A percentile compares a stretch with the other conserved stretches of the same genome.
Conservation (phyloP, 2,329 filamentous ascomycete genomes). For the Catunica adiposa region DNA sequence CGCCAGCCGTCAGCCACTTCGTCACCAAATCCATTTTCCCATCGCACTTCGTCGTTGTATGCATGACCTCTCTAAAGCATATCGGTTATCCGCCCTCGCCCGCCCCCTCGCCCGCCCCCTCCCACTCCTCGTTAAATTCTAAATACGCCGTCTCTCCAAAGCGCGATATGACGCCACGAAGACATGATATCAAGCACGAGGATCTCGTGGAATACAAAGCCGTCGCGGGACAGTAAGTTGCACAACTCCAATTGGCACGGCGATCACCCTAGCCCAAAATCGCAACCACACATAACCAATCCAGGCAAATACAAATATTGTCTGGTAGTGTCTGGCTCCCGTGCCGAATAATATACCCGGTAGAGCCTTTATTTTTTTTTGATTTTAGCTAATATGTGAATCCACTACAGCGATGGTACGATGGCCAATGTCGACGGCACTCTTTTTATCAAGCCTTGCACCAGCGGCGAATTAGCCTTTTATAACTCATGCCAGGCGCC, state of each 20-base stretch:
- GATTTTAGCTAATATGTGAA: not conserved
- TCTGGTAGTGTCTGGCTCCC: too few species aligned
- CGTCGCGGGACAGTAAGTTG: slow-evolving; percentile 68
- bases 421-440: slow-evolving; percentile 69
- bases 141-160: not conserved
- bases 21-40: not conserved
- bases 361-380: not conserved
- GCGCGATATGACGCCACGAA: not conserved
- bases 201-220: slow-evolving; percentile 42
- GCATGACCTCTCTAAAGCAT: not conserved
- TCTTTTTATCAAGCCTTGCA: slow-evolving; percentile 90
- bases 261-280: not conserved
- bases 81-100: not conserved
- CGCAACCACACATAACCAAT: not conserved
- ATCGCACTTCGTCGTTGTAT: not conserved
- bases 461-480: slow-evolving; percentile 68
- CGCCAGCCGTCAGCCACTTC: not conserved
- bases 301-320: not conserved
- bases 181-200: slow-evolving; percentile 12
- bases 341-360: not conserved
- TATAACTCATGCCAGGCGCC: slow-evolving; percentile 65
- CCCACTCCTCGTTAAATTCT: too few species aligned
- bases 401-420: slow-evolving; percentile 60
- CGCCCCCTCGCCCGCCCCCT: not conserved
- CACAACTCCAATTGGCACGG: not conserved